These are phyloP conservation scores for Nitzschia putrida DNA, from an alignment of 108 stramenopile genomes.

Conservation along the genomic window DNA sequence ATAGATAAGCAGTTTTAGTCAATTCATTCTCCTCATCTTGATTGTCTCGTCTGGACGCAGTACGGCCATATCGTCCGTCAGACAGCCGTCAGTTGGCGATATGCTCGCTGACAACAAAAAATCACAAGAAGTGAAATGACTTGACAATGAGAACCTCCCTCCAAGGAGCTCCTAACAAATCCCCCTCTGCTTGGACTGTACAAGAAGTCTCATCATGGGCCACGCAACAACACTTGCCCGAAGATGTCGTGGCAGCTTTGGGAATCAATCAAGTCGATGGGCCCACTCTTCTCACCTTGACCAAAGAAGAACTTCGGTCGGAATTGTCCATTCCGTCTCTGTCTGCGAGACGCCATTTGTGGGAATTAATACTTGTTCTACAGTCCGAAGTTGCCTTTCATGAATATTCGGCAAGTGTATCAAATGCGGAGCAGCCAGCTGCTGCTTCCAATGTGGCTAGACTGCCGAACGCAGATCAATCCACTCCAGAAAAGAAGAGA, in stretches of 20 bases:
- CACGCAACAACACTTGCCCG: slow-evolving; percentile 21
- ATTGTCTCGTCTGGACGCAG: no score
- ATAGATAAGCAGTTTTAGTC: no score
- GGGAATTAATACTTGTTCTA: slow-evolving; percentile 42
- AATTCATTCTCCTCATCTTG: no score
- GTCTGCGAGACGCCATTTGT: slow-evolving; percentile 47
- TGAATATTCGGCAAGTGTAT: slow-evolving; percentile 32
- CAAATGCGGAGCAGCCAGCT: slow-evolving; percentile 2
- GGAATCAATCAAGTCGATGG: slow-evolving; percentile 52
- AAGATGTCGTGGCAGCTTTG: slow-evolving; percentile 20
- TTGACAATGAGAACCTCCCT: no score
- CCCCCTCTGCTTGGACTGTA: slow-evolving; percentile 34
- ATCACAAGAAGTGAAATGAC: no score
- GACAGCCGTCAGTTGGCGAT: no score
- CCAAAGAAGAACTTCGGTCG: slow-evolving; percentile 39
- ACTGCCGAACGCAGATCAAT: no score
- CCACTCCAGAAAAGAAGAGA: background rate
- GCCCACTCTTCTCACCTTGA: slow-evolving; percentile 43
- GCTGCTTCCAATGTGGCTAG: background rate
- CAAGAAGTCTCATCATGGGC: slow-evolving; percentile 49
- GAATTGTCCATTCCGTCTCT: slow-evolving; percentile 51
- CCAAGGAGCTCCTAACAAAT: no score
- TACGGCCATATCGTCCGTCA: no score
- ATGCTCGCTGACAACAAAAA: no score
- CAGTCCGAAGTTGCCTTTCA: slow-evolving; percentile 24